Percentiles rank a stretch among this genome's conserved stretches.
Conservation (phyloP, 495 filamentous ascomycete species). For the Trichoderma asperelloides region DNA sequence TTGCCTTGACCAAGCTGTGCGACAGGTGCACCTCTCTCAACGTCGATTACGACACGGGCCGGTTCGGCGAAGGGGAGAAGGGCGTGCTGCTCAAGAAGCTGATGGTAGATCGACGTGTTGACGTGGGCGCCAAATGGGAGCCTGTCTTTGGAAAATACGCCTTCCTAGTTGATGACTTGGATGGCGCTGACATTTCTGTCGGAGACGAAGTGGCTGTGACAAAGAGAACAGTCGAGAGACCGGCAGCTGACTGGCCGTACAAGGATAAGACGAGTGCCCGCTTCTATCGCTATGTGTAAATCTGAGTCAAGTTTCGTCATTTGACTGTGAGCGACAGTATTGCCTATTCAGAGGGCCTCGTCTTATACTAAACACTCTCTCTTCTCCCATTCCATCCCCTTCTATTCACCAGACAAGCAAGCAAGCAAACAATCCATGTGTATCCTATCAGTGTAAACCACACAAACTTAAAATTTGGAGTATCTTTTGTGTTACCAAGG, state of each 20-base stretch:
- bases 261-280: conserved; percentile 2
- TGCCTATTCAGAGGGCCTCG: background rate
- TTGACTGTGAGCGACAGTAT: background rate
- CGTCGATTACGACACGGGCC: conserved; percentile 71
- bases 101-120: conserved; percentile 69
- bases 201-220: conserved; percentile 61
- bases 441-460: too few relatives aligned
- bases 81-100: conserved; percentile 66
- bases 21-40: conserved; percentile 71
- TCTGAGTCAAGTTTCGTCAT: background rate
- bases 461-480: too few relatives aligned
- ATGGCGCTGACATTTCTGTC: conserved; percentile 40
- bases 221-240: conserved; percentile 1
- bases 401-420: too few relatives aligned
- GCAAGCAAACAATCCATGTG: too few relatives aligned
- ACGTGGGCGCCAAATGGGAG: conserved; percentile 60
- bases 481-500: too few relatives aligned
- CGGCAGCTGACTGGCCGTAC: conserved; percentile 5
- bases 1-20: conserved; percentile 70
- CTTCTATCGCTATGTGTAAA: background rate
- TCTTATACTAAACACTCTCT: too few relatives aligned
- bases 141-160: conserved; percentile 81
- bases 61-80: conserved; percentile 51
- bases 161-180: conserved; percentile 41
- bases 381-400: too few relatives aligned